Evolutionary conservation across 768 basidiomycete species (phyloP).

Genomic region (Pleurotus citrinopileatus): DNA sequence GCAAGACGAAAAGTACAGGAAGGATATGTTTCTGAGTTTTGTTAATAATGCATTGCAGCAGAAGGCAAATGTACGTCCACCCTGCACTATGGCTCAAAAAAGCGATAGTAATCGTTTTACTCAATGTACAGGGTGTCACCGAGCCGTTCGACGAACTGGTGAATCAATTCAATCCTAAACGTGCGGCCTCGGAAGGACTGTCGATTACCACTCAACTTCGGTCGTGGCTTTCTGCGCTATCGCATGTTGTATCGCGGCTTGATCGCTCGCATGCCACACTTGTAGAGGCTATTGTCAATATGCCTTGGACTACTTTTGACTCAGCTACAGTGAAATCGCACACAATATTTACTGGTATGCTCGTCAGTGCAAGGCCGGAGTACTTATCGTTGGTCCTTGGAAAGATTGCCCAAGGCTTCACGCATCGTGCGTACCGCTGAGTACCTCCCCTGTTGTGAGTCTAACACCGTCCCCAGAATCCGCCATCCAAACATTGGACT

Average conservation of each 20-base stretch:
- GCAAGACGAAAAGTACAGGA: constrained; percentile 71
- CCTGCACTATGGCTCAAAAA: constrained; percentile 12
- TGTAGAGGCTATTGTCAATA: constrained; percentile 79
- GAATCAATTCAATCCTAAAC: constrained; percentile 71
- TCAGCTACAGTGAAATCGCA: constrained; percentile 83
- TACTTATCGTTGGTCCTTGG: constrained; percentile 83
- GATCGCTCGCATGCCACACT: constrained; percentile 78
- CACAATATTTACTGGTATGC: constrained; percentile 85
- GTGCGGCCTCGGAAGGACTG: constrained; percentile 23
- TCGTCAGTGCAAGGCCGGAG: constrained; percentile 89
- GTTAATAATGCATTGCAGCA: constrained; percentile 79
- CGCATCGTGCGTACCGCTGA: constrained; percentile 70
- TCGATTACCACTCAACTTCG: constrained; percentile 59
- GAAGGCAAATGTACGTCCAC: constrained; percentile 57
- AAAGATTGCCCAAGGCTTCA: constrained; percentile 82
- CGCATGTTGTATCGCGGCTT: constrained; percentile 89
- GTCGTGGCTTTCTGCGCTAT: constrained; percentile 81
- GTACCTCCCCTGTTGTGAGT: too few species aligned
- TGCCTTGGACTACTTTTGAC: constrained; percentile 95
- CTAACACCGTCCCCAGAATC: constrained; percentile 63
- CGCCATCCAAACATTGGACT: constrained; percentile 59
- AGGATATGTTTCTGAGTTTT: constrained; percentile 83
- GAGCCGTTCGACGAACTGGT: constrained; percentile 88
- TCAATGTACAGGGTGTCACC: constrained; percentile 57
- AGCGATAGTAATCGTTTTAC: constrained; percentile 14